These are phyloP conservation scores for Teratosphaeria destructans DNA, from an alignment of 2,329 filamentous ascomycete genomes.

Conservation along the genomic window DNA sequence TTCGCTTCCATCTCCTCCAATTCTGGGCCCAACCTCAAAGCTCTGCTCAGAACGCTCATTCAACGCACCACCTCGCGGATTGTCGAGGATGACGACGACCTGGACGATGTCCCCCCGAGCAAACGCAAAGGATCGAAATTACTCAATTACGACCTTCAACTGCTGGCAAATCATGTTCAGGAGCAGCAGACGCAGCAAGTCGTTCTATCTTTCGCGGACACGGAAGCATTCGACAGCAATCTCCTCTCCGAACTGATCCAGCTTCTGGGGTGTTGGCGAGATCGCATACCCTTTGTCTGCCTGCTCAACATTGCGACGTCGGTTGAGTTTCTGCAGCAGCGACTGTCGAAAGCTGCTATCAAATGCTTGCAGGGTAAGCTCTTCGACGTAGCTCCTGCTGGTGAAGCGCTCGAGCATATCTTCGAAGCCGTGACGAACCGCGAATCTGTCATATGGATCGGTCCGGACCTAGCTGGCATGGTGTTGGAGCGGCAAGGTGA, in stretches of 20 bases:
- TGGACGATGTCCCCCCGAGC: constrained; percentile 36
- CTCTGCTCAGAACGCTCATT: constrained; percentile 61
- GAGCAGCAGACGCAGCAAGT: constrained; percentile 48
- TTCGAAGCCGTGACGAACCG: constrained; percentile 56
- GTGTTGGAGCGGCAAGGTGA: constrained; percentile 64
- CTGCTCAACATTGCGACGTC: constrained; percentile 75
- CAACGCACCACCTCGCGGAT: constrained; percentile 48
- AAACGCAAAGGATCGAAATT: constrained; percentile 36
- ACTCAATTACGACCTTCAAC: constrained; percentile 69
- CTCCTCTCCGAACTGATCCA: constrained; percentile 62
- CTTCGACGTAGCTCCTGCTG: constrained; percentile 67
- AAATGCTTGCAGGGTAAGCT: constrained; percentile 58
- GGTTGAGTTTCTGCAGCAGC: constrained; percentile 66
- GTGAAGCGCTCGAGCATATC: constrained; percentile 60
- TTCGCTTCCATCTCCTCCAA: constrained; percentile 59
- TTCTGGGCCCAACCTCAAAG: constrained; percentile 65
- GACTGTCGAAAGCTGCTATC: constrained; percentile 58
- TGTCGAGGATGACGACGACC: constrained; percentile 39
- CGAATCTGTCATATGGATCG: constrained; percentile 50
- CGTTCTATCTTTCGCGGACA: constrained; percentile 67
- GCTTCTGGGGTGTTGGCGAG: constrained; percentile 60
- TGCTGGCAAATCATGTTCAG: constrained; percentile 51
- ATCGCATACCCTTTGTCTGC: constrained; percentile 65
- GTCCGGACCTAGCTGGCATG: constrained; percentile 50
- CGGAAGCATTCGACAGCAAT: constrained; percentile 65